Evolutionary conservation across 1,284 basidiomycete species (phyloP).

Genomic region (Rhodotorula sp.): DNA sequence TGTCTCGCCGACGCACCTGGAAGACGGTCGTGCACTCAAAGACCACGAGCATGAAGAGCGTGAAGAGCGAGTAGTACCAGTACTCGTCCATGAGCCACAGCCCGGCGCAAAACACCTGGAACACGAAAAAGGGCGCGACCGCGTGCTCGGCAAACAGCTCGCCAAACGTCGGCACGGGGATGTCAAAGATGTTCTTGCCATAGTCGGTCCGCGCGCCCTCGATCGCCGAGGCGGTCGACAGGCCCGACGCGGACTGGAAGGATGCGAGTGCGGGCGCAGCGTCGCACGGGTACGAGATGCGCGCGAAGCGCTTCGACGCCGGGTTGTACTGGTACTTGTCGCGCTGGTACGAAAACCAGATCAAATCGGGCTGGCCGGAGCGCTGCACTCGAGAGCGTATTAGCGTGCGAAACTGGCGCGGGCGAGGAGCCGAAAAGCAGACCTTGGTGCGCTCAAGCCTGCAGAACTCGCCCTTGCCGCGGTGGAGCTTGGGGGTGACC

Average conservation of each 20-base stretch:
- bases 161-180: constrained; percentile 87
- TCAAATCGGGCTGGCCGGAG: constrained; percentile 60
- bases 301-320: constrained; percentile 68
- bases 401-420: not conserved
- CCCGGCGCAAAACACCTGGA: constrained; percentile 93
- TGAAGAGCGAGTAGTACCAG: constrained; percentile 96
- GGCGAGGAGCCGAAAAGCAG: constrained; percentile 22
- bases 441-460: constrained; percentile 66
- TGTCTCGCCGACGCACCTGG: constrained; percentile 63
- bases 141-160: constrained; percentile 89
- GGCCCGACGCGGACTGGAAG: constrained; percentile 64
- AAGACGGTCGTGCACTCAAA: constrained; percentile 97
- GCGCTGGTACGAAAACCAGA: constrained; percentile 91
- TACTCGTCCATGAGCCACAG: constrained; percentile 96
- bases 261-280: constrained; percentile 67
- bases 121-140: constrained; percentile 92
- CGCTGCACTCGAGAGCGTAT: constrained; percentile 37
- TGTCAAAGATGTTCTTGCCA: constrained; percentile 90
- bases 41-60: constrained; percentile 92
- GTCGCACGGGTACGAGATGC: constrained; percentile 87
- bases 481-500: constrained; percentile 79
- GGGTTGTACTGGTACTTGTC: constrained; percentile 84
- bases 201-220: constrained; percentile 60
- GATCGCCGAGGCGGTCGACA: constrained; percentile 49
- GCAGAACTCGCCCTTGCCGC: constrained; percentile 90